phyloP scores from a whole-genome alignment of 148 eudicot species.

The Chenopodium suecicum region DNA sequence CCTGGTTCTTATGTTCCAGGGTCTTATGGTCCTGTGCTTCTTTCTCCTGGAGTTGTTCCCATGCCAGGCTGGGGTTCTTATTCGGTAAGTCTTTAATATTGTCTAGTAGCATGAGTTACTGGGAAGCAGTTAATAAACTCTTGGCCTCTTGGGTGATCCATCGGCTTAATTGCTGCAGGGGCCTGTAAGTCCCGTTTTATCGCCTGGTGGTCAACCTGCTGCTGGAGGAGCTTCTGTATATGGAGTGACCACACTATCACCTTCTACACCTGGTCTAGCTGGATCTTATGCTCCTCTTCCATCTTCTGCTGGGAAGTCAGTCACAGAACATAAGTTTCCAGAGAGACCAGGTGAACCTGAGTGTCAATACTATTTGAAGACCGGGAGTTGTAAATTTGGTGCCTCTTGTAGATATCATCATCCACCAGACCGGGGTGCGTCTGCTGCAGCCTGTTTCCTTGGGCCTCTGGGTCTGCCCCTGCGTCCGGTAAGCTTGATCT shows the following conservation, averaged over 20 bases:
- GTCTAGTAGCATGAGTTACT: background rate
- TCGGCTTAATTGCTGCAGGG: conserved; percentile 54
- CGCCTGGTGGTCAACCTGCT: conserved; percentile 73
- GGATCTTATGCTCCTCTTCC: conserved; percentile 53
- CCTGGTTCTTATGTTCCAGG: conserved; percentile 80
- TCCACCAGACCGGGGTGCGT: conserved; percentile 63
- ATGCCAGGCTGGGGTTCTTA: conserved; percentile 79
- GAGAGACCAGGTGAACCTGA: conserved; percentile 79
- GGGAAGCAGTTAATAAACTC: background rate
- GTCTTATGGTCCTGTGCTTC: conserved; percentile 72
- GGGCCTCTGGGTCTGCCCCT: conserved; percentile 79
- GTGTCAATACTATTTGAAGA: conserved; percentile 77
- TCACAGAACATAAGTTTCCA: conserved; percentile 53
- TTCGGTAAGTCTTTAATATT: conserved; percentile 48
- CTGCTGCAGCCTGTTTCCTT: conserved; percentile 49
- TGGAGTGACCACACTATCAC: conserved; percentile 58
- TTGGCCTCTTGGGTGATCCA: conserved; percentile 53
- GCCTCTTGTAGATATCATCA: conserved; percentile 80
- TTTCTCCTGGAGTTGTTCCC: conserved; percentile 82
- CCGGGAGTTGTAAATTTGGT: conserved; percentile 84
- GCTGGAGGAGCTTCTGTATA: conserved; percentile 57
- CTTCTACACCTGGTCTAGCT: conserved; percentile 56
- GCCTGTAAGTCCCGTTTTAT: conserved; percentile 68
- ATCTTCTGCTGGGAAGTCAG: conserved; percentile 45
- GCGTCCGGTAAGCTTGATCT: conserved; percentile 69